Percentiles rank a stretch among this genome's conserved stretches.
phyloP scores from a whole-genome alignment of 257 asterid genomes.

The Solanum raphanifolium region DNA sequence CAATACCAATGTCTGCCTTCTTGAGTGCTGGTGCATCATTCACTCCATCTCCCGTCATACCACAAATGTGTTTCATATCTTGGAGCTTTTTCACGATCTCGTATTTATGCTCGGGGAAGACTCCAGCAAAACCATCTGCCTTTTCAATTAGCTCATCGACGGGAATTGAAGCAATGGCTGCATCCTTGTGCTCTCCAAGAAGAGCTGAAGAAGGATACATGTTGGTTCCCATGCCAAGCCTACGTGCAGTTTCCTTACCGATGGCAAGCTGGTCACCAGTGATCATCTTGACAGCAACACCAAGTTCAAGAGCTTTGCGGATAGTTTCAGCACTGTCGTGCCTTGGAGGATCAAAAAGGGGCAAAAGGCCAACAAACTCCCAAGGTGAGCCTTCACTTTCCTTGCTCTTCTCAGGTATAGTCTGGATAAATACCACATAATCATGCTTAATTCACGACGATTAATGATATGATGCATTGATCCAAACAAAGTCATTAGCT shows the following conservation, averaged over 20 bases:
- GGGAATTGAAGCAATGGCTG: slow-evolving; percentile 60
- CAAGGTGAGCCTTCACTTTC: slow-evolving; percentile 62
- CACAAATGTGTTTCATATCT: slow-evolving; percentile 69
- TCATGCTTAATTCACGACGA: not conserved
- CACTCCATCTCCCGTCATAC: slow-evolving; percentile 95
- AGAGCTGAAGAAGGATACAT: slow-evolving; percentile 95
- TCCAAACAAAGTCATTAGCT: not conserved
- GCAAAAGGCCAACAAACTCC: slow-evolving; percentile 79
- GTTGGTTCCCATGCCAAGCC: slow-evolving; percentile 94
- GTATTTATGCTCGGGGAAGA: slow-evolving; percentile 86
- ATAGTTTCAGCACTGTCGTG: slow-evolving; percentile 93
- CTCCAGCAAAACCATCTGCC: slow-evolving; percentile 96
- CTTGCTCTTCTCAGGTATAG: slow-evolving; percentile 51
- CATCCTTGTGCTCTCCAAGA: slow-evolving; percentile 69
- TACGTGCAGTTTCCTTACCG: slow-evolving; percentile 83
- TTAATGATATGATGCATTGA: not conserved
- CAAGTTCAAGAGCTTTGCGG: slow-evolving; percentile 72
- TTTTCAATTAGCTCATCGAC: slow-evolving; percentile 81
- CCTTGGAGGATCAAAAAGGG: slow-evolving; percentile 92
- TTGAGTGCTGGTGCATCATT: slow-evolving; percentile 89
- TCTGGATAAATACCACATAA: slow-evolving; percentile 14
- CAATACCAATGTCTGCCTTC: slow-evolving; percentile 83
- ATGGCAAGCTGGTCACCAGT: slow-evolving; percentile 93
- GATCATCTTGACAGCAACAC: slow-evolving; percentile 87
- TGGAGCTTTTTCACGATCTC: slow-evolving; percentile 85